Conservation (phyloP, 2,329 filamentous ascomycete genomes). For the Aulographum hederae region DNA sequence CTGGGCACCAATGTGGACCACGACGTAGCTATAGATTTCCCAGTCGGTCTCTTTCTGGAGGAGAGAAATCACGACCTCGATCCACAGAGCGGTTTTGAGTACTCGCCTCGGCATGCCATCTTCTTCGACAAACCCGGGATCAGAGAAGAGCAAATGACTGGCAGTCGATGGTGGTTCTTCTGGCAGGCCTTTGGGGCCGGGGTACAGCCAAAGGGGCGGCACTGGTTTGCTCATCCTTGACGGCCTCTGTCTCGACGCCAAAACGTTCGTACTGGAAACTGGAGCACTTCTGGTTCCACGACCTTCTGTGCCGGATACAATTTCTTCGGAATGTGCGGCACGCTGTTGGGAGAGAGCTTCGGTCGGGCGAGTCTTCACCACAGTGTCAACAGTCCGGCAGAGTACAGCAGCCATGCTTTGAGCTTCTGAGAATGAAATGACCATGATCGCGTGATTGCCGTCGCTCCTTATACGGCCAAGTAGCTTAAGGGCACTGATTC, state of each 20-base stretch:
- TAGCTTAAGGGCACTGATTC: slow-evolving; percentile 18
- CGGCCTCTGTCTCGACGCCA: slow-evolving; percentile 1
- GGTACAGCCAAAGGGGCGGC: slow-evolving; percentile 35
- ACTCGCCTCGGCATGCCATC: slow-evolving; percentile 10
- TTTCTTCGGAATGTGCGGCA: background rate
- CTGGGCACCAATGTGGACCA: slow-evolving; percentile 74
- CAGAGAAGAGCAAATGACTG: slow-evolving; percentile 28
- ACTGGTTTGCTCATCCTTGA: slow-evolving; percentile 3
- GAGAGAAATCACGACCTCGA: slow-evolving; percentile 60
- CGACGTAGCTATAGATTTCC: slow-evolving; percentile 81
- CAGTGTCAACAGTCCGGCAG: slow-evolving; percentile 40
- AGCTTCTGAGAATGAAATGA: slow-evolving; percentile 53
- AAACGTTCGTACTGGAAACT: slow-evolving; percentile 6
- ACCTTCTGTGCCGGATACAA: slow-evolving; percentile 3
- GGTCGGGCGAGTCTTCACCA: background rate
- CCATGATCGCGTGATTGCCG: slow-evolving; percentile 56
- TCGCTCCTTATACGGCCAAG: slow-evolving; percentile 73
- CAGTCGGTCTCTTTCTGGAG: slow-evolving; percentile 57
- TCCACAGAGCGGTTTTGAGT: slow-evolving; percentile 42
- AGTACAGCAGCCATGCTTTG: slow-evolving; percentile 55
- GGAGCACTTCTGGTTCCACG: slow-evolving; percentile 3
- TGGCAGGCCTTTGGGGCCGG: slow-evolving; percentile 32
- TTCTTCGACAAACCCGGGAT: slow-evolving; percentile 23
- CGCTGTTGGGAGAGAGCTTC: background rate
- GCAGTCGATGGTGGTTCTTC: slow-evolving; percentile 30